These are phyloP conservation scores for Penicillium nucicola DNA, from an alignment of 495 filamentous ascomycete species.

Conservation along the genomic window DNA sequence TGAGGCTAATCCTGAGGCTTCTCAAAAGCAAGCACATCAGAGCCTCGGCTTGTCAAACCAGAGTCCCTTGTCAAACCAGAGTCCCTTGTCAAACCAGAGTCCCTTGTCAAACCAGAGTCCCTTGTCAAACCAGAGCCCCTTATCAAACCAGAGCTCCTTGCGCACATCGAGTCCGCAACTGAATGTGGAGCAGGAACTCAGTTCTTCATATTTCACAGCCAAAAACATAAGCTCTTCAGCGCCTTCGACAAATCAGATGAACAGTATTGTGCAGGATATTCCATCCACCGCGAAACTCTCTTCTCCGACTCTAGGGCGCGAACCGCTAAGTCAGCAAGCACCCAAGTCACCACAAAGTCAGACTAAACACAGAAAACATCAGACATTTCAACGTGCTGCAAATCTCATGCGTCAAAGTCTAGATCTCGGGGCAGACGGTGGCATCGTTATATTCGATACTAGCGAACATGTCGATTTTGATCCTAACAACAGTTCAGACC, in stretches of 20 bases:
- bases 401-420: slow-evolving; percentile 43
- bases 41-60: neutral
- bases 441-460: slow-evolving; percentile 36
- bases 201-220: too few species aligned
- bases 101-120: neutral
- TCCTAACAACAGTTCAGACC: neutral
- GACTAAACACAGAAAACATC: slow-evolving; percentile 1
- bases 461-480: slow-evolving; percentile 1
- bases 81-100: neutral
- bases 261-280: too few species aligned
- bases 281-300: too few species aligned
- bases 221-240: too few species aligned
- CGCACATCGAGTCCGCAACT: too few species aligned
- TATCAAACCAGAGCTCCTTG: neutral
- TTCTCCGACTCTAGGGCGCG: too few species aligned
- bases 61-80: neutral
- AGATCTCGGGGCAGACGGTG: slow-evolving; percentile 36
- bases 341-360: too few species aligned
- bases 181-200: too few species aligned
- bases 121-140: neutral
- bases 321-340: too few species aligned
- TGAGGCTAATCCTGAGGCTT: neutral
- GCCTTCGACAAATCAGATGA: too few species aligned
- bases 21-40: neutral
- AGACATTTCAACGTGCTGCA: slow-evolving; percentile 39